Evolutionary conservation across 2,329 filamentous ascomycete species (phyloP).

Genomic region (Beauveria asiatica): DNA sequence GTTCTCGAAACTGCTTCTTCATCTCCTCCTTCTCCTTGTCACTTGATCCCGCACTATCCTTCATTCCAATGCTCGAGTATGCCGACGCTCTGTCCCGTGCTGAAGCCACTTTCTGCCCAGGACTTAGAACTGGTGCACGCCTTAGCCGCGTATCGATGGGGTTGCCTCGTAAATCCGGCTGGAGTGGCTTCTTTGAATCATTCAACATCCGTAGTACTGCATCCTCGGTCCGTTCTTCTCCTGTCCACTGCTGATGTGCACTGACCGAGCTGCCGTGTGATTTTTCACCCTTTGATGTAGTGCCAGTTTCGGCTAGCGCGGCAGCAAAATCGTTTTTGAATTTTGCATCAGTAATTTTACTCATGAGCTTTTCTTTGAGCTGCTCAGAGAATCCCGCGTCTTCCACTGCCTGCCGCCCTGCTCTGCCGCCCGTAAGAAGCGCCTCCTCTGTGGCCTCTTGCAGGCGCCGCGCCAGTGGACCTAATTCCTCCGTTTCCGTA

Average conservation of each 20-base stretch:
- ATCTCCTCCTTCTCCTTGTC: conserved; percentile 66
- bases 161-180: conserved; percentile 37
- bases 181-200: conserved; percentile 66
- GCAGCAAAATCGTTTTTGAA: conserved; percentile 43
- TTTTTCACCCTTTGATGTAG: conserved; percentile 29
- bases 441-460: conserved; percentile 56
- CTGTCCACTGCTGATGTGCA: conserved; percentile 56
- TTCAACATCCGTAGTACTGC: conserved; percentile 76
- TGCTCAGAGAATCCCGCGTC: conserved; percentile 57
- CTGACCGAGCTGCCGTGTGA: neutral
- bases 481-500: conserved; percentile 18
- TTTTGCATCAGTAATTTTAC: conserved; percentile 46
- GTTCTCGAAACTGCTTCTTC: conserved; percentile 66
- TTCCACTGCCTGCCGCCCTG: conserved; percentile 50
- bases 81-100: conserved; percentile 50
- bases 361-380: conserved; percentile 48
- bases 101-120: conserved; percentile 40
- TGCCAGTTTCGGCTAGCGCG: conserved; percentile 39
- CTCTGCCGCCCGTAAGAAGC: conserved; percentile 47
- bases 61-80: conserved; percentile 41
- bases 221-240: conserved; percentile 65
- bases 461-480: conserved; percentile 48
- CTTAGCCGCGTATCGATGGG: conserved; percentile 46
- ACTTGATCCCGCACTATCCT: conserved; percentile 43
- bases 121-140: conserved; percentile 27